Evolutionary conservation across 1,139 yeast genomes (phyloP).

Genomic region (Zygosaccharomyces pseudobailii): DNA sequence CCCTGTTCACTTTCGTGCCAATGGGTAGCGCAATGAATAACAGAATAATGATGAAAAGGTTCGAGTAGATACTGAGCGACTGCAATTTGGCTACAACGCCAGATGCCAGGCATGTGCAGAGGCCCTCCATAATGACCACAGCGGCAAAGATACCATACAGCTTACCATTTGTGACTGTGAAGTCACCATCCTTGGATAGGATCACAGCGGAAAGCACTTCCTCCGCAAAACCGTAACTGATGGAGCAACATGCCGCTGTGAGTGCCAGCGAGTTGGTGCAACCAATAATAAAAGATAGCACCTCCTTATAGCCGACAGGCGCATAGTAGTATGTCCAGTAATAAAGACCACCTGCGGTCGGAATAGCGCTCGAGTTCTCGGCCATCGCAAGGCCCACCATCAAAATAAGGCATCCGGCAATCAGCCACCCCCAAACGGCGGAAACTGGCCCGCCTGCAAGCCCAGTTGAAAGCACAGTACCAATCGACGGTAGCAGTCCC

Average conservation of each 20-base stretch:
- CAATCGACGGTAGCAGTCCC: constrained; percentile 49
- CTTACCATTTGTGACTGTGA: constrained; percentile 43
- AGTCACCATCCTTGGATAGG: constrained; percentile 44
- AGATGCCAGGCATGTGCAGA: constrained; percentile 48
- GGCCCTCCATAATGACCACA: constrained; percentile 43
- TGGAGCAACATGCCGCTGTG: constrained; percentile 52
- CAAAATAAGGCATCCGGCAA: constrained; percentile 53
- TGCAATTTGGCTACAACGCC: constrained; percentile 54
- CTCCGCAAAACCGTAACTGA: constrained; percentile 54
- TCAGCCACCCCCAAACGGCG: constrained; percentile 70
- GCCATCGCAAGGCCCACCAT: constrained; percentile 61
- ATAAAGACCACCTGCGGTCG: constrained; percentile 69
- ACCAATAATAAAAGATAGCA: constrained; percentile 54
- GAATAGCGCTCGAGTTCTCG: constrained; percentile 62
- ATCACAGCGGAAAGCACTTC: constrained; percentile 51
- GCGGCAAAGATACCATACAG: constrained; percentile 55
- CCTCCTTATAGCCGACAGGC: constrained; percentile 42
- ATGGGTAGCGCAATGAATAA: constrained; percentile 63
- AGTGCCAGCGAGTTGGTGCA: constrained; percentile 55
- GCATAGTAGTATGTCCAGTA: constrained; percentile 57
- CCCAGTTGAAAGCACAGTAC: constrained; percentile 37
- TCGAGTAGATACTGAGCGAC: constrained; percentile 52
- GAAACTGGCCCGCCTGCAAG: constrained; percentile 53
- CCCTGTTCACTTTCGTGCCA: constrained; percentile 39
- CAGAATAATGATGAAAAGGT: constrained; percentile 51